Evolutionary conservation across 768 basidiomycete species (phyloP), one percentile per base, ranked within the genome.

Genomic region (Crucibulum laeve): DNA sequence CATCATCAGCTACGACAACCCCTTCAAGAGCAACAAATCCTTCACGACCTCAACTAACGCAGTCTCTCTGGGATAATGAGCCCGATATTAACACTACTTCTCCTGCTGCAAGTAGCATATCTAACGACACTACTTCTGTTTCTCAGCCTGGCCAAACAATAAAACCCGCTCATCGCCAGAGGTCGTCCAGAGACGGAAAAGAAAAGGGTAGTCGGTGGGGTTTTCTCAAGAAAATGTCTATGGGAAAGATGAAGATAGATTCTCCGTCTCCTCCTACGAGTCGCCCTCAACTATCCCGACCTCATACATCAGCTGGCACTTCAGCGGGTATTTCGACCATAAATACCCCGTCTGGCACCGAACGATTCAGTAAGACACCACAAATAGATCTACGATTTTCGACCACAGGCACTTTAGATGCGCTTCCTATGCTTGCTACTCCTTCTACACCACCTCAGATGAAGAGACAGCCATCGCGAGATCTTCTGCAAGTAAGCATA

Each of bases 171-270:
- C 43, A 44, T 15, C 56, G 59, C 11, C 39, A 49, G n/a, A 56
- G 58, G 38, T 48, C 55, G 37, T 13, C 46, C 18, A 64, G 63
- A 44, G 69, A 70, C 23, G 63, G 60, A 32, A 78, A 79, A 53
- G 80, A 84, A 53, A 85, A 87, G 61, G 68, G 69, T 28, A 82
- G 83, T 42, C 83, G 89, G 44, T 95, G 94, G 93, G 92, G 93
- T 3, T 95, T 97, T 69, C 69, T 97, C 46, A 91, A 93, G 69
- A 97, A 97, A 69, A 96, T 97, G 92, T 95, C 92, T 4, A 95
- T 94, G 91, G 86, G 91, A 11, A 91, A 87, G 62, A 85, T 95
- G 69, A 81, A 80, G 54, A 51, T 67, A n/a, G 88, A 90, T 37
- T 60, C 67, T 7, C 67, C 62, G 30, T 65, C 64, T 53, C 62